Conservation (phyloP, 2,329 filamentous ascomycete species). For the Coniochaeta prunicola region DNA sequence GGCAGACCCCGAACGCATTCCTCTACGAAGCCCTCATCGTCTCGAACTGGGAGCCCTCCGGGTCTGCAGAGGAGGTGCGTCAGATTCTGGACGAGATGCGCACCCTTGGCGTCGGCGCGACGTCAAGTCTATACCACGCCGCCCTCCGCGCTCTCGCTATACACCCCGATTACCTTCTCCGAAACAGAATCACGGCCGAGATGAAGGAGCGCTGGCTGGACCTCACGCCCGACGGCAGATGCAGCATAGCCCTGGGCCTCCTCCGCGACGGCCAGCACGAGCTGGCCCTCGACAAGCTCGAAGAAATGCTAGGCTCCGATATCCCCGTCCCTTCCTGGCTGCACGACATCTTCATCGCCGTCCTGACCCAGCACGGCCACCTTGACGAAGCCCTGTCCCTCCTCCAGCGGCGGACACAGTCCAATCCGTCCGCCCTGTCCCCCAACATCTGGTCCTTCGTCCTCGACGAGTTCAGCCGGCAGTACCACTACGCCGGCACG, state of each 20-base stretch:
- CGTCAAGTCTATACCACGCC: constrained; percentile 62
- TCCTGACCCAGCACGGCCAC: constrained; percentile 64
- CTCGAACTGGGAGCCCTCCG: constrained; percentile 59
- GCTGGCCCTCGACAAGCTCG: constrained; percentile 64
- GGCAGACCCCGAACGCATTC: constrained; percentile 45
- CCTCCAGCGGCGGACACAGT: constrained; percentile 46
- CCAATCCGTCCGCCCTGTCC: constrained; percentile 16
- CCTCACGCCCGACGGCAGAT: constrained; percentile 53
- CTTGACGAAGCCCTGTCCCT: constrained; percentile 70
- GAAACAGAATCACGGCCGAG: constrained; percentile 61
- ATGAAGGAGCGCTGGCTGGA: constrained; percentile 69
- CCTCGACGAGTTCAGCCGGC: constrained; percentile 65
- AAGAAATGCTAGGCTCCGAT: constrained; percentile 53
- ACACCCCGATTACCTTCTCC: constrained; percentile 78
- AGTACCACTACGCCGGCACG: constrained; percentile 56
- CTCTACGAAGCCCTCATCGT: constrained; percentile 71
- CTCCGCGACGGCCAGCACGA: constrained; percentile 80
- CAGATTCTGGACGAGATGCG: constrained; percentile 69
- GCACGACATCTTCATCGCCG: constrained; percentile 69
- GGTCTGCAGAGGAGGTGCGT: constrained; percentile 57
- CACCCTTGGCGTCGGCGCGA: constrained; percentile 50
- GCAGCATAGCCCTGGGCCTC: constrained; percentile 64
- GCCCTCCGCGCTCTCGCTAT: constrained; percentile 68
- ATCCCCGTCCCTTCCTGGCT: constrained; percentile 62
- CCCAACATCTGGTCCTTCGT: constrained; percentile 59